phyloP scores from a whole-genome alignment of 2,329 filamentous ascomycete genomes.

The Harringtonia lauricola region DNA sequence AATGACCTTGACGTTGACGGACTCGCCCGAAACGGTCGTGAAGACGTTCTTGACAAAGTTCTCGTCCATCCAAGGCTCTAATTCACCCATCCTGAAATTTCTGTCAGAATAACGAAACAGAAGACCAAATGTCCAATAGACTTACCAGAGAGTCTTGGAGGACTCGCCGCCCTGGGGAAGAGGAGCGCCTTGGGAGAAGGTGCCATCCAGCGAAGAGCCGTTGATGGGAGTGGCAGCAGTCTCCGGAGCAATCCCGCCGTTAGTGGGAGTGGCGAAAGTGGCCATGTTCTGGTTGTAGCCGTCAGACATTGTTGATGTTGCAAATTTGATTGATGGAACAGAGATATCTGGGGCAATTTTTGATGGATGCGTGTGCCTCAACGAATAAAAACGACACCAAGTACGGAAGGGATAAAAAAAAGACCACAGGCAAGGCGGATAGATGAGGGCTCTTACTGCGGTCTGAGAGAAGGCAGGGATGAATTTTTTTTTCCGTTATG shows the following conservation, averaged over 20 bases:
- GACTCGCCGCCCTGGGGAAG: slow-evolving; percentile 27
- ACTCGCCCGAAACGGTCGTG: slow-evolving; percentile 77
- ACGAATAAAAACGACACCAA: no score
- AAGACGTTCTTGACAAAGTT: slow-evolving; percentile 95
- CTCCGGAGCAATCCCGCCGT: slow-evolving; percentile 12
- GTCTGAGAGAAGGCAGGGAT: no score
- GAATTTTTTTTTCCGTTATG: no score
- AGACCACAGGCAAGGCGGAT: no score
- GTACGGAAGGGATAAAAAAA: neutral
- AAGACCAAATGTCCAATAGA: no score
- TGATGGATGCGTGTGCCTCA: no score
- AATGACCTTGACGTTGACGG: slow-evolving; percentile 98
- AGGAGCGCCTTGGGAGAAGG: slow-evolving; percentile 11
- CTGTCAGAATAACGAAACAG: no score
- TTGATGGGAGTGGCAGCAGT: slow-evolving; percentile 17
- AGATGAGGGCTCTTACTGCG: no score
- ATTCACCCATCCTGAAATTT: slow-evolving; percentile 84
- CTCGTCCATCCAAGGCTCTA: slow-evolving; percentile 98
- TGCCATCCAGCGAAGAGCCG: slow-evolving; percentile 15
- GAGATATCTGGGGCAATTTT: neutral
- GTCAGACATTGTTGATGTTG: neutral
- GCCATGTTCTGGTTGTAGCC: slow-evolving; percentile 8
- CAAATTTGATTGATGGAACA: no score
- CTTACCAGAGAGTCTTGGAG: slow-evolving; percentile 48
- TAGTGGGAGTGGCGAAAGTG: slow-evolving; percentile 10